phyloP scores from a whole-genome alignment of 78 protist genomes.

The Speleostelium caveatum region DNA sequence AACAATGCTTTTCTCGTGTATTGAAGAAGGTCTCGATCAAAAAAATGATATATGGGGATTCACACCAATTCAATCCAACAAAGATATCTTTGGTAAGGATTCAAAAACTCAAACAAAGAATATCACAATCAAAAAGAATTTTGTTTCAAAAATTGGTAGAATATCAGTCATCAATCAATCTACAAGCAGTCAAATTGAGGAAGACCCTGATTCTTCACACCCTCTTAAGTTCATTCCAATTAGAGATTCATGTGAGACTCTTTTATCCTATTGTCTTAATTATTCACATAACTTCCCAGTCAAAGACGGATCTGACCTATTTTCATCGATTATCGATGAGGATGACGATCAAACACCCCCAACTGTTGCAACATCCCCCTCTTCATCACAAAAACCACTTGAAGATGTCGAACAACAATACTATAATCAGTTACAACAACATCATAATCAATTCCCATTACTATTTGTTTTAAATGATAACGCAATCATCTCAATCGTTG shows the following conservation, averaged over 20 bases:
- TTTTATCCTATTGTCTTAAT: slow-evolving; percentile 42
- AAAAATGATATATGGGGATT: slow-evolving; percentile 37
- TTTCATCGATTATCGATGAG: slow-evolving; percentile 56
- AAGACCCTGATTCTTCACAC: background rate
- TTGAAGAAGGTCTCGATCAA: slow-evolving; percentile 51
- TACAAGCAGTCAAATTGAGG: background rate
- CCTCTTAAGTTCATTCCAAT: slow-evolving; percentile 13
- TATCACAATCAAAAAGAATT: slow-evolving; percentile 33
- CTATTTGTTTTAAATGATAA: slow-evolving; percentile 56
- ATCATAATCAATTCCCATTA: background rate
- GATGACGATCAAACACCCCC: slow-evolving; percentile 25
- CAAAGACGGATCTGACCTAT: slow-evolving; percentile 54
- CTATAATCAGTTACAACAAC: background rate
- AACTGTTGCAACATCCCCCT: no score
- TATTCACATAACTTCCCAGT: slow-evolving; percentile 65
- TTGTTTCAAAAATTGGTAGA: background rate
- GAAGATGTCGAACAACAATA: background rate
- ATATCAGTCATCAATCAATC: background rate
- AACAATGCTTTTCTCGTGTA: slow-evolving; percentile 12
- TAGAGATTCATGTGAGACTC: slow-evolving; percentile 53
- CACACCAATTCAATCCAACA: background rate
- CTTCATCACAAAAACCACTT: no score
- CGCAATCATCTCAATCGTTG: slow-evolving; percentile 54
- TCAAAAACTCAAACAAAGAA: slow-evolving; percentile 18
- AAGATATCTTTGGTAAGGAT: background rate